Evolutionary conservation across 2,329 filamentous ascomycete species (phyloP), one percentile per base, ranked within the genome.

Genomic region (Coniella lustricola): DNA sequence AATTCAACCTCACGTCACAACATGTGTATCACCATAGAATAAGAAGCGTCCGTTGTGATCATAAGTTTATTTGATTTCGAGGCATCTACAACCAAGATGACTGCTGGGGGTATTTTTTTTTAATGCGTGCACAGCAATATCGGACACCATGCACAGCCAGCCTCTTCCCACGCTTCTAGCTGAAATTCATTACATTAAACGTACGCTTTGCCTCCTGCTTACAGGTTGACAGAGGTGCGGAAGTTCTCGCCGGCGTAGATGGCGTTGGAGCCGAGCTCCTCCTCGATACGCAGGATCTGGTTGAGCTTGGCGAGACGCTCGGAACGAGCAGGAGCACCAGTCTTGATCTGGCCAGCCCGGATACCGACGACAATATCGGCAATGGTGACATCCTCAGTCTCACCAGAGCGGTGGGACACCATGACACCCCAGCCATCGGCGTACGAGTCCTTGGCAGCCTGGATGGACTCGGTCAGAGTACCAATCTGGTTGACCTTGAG

Each of bases 401-500:
- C 93, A 70, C 93, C 93, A 55, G 93, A 98, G 63, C 93, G 86
- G 81, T 98, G 93, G 59, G 93, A 97, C 57, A 98, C 93, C 93
- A 98, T 97, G 77, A 98, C 90, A 69, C 91, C 91, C 93, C 93
- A 98, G 69, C 82, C 84, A 62, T 88, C 91, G 60, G 85, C 87
- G 69, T 93, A 97, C 44, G 91, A 94, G 76, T 97, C 93, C 82
- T 97, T 96, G 70, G 93, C 91, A 49, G 93, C 93, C 79, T 97
- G 90, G 75, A 97, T 96, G 53, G 93, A 95, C 81, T 98, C 93
- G 62, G 89, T 94, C 65, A 98, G 84, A 60, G 93, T 96, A 75
- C 93, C 93, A 64, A 98, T 98, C 81, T 98, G 93, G 87, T 98
- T 98, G 73, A 98, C 90, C 86, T 98, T 98, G 69, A 98, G 88